These are phyloP conservation scores for Cyphellophora europaea DNA, from an alignment of 2,329 filamentous ascomycete species.

Conservation along the genomic window DNA sequence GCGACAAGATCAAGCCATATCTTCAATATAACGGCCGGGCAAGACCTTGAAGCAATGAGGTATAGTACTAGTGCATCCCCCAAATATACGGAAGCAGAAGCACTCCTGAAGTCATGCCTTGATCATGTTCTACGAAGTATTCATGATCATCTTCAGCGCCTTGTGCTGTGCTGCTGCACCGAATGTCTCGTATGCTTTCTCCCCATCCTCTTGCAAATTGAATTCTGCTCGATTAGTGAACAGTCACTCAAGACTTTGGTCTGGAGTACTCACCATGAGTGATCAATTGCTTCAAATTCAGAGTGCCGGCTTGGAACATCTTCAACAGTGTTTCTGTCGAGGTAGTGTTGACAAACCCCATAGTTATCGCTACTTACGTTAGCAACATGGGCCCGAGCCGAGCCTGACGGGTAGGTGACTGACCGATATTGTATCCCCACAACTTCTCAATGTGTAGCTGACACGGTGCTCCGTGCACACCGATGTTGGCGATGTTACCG, in stretches of 20 bases:
- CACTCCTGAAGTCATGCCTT: no score
- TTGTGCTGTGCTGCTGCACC: conserved; percentile 31
- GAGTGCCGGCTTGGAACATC: conserved; percentile 31
- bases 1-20: no score
- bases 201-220: conserved; percentile 30
- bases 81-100: no score
- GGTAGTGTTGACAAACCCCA: conserved; percentile 37
- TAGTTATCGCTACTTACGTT: conserved; percentile 32
- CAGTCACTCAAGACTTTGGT: background rate
- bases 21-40: no score
- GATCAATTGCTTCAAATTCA: conserved; percentile 35
- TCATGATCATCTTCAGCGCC: conserved; percentile 36
- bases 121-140: no score
- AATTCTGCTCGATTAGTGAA: conserved; percentile 23
- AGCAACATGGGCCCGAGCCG: background rate
- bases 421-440: conserved; percentile 46
- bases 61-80: no score
- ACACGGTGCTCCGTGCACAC: conserved; percentile 47
- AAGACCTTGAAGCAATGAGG: no score
- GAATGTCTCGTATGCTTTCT: conserved; percentile 37
- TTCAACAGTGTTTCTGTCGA: conserved; percentile 42
- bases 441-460: conserved; percentile 44
- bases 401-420: conserved; percentile 21
- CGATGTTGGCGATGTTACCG: conserved; percentile 48
- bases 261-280: conserved; percentile 32